Base-by-base conservation (phyloP, 345 rosid genomes). In the Leavenworthia alabamica region DNA sequence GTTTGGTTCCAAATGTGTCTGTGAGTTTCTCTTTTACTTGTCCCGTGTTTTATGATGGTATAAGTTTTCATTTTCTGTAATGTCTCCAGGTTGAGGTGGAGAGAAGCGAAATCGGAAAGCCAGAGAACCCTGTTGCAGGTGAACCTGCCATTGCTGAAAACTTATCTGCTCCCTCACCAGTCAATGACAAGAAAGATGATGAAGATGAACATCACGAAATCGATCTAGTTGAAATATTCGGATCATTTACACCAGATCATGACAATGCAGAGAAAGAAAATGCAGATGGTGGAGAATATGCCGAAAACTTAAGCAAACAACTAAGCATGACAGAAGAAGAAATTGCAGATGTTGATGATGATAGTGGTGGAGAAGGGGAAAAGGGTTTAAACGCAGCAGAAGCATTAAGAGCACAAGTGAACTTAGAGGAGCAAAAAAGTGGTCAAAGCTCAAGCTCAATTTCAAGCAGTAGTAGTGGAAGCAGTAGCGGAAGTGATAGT, bases 271-370 rank as follows among this genome's bases (percentile, higher is more conserved):
- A 68, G 4, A 85, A 71, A 45, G 72, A 44, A 5, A 81, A 71
- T 36, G 68, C 40, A 0, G 66, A 70, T 42, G 84, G 63, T 39
- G 75, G 59, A 56, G 64, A 63, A 48, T 56, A 71, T 7, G 75
- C n/a, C 0, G 62, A 69, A 8, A 53, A 14, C 50, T 36, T 61
- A 20, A 45, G 2, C 62, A 69, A 69, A 33, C 73, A 69, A 8
- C 36, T 45, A 0, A 61, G 50, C 62, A 45, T 61, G 0, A 45
- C 35, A 8, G 76, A 72, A 45, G 96, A 90, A 13, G 97, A 90
- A 80, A 90, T 88, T 55, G 96, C 97, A 36, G 95, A 90, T 58
- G 96, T 90, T 42, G 97, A 90, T 26, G 89, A 81, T 0, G 91
- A 90, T 32, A 59, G 62, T 0, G 61, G 71, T 1, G 57, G 29